Evolutionary conservation across 2,329 filamentous ascomycete genomes (phyloP).

Genomic region (Lachnellula subtilissima): DNA sequence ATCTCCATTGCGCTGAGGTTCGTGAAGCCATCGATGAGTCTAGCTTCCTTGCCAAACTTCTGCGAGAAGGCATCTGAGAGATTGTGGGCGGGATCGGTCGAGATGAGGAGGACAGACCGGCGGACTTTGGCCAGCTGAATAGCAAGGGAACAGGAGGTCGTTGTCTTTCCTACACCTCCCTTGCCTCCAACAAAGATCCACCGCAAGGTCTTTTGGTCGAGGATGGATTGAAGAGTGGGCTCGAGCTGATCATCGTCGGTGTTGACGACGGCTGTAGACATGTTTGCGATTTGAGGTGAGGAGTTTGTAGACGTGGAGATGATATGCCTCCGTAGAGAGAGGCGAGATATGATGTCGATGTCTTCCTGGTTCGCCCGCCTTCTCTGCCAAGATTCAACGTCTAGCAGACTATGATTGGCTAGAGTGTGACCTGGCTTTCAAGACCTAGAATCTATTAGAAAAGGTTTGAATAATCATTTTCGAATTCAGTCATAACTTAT

Average conservation of each 20-base stretch:
- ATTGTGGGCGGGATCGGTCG: conserved; percentile 97
- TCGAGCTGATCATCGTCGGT: conserved; percentile 75
- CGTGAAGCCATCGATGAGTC: conserved; percentile 83
- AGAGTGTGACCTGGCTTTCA: too few species aligned
- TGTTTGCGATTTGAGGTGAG: conserved; percentile 8
- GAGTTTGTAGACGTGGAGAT: not conserved
- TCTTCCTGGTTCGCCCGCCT: too few species aligned
- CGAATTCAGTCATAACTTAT: too few species aligned
- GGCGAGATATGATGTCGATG: not conserved
- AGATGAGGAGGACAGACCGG: conserved; percentile 95
- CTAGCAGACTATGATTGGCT: too few species aligned
- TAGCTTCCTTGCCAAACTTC: conserved; percentile 98
- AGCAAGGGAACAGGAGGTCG: conserved; percentile 96
- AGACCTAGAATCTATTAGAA: too few species aligned
- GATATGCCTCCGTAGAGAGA: not conserved
- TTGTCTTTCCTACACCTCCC: conserved; percentile 97
- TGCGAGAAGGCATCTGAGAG: conserved; percentile 96
- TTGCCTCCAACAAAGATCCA: conserved; percentile 99
- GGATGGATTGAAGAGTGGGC: conserved; percentile 87
- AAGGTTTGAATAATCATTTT: too few species aligned
- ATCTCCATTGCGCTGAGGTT: conserved; percentile 99
- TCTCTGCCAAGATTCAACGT: too few species aligned
- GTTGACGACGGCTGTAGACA: conserved; percentile 43
- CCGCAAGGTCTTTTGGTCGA: conserved; percentile 90
- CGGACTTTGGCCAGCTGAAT: conserved; percentile 95